Percentiles rank a stretch among this genome's conserved stretches.
phyloP scores from a whole-genome alignment of 148 eudicot species.

The Bassia scoparia region DNA sequence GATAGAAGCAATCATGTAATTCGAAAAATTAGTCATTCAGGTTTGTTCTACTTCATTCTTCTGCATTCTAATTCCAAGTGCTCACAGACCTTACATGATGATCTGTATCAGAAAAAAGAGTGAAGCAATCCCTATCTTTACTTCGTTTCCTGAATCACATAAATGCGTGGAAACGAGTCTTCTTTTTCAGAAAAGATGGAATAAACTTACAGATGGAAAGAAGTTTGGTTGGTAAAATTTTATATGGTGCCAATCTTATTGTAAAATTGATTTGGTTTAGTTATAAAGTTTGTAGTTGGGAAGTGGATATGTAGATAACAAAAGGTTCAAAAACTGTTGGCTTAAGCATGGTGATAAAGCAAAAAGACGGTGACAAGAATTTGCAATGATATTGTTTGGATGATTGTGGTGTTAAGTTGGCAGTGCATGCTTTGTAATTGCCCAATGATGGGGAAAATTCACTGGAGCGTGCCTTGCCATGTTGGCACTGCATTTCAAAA shows the following conservation, averaged over 20 bases:
- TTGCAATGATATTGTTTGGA: neutral
- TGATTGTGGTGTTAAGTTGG: neutral
- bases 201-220: neutral
- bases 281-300: neutral
- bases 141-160: neutral
- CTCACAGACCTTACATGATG: neutral
- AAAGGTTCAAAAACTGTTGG: neutral
- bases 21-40: conserved; percentile 66
- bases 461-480: too few relatives aligned
- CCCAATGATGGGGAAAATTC: too few relatives aligned
- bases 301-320: neutral
- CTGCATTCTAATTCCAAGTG: neutral
- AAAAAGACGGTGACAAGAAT: neutral
- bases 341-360: neutral
- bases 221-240: neutral
- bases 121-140: neutral
- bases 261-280: neutral
- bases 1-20: conserved; percentile 51
- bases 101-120: neutral
- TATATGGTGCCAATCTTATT: neutral
- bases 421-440: too few relatives aligned
- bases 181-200: neutral
- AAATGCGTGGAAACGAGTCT: neutral
- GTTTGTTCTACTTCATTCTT: conserved; percentile 23
- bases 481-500: too few relatives aligned